Percentiles rank a stretch among this genome's conserved stretches.
Conservation (phyloP, 495 filamentous ascomycete genomes). For the Penicillium steckii region DNA sequence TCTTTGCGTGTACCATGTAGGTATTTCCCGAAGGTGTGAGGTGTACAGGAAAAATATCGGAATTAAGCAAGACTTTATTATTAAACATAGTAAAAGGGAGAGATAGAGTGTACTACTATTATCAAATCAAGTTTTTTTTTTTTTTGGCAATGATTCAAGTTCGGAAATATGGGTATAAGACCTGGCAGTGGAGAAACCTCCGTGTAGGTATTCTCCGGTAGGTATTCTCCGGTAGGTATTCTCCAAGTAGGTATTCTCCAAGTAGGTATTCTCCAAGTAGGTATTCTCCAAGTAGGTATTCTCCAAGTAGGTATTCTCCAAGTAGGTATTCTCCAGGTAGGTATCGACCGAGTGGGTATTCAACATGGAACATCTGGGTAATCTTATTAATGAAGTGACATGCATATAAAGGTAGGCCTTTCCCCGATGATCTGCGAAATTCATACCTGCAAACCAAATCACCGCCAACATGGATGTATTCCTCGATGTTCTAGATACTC, state of each 20-base stretch:
- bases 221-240: slow-evolving; percentile 7
- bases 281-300: neutral
- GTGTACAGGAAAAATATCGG: neutral
- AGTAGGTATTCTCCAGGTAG: neutral
- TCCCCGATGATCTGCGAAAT: neutral
- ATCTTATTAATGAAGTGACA: neutral
- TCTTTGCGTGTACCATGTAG: neutral
- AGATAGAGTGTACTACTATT: neutral
- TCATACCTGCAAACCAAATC: neutral
- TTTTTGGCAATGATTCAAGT: too few relatives aligned
- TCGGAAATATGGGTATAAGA: too few relatives aligned
- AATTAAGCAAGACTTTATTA: too few relatives aligned
- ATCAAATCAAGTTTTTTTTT: too few relatives aligned
- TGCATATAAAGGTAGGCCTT: neutral
- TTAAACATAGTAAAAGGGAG: neutral
- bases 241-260: slow-evolving; percentile 1
- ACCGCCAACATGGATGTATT: slow-evolving; percentile 69
- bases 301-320: slow-evolving; percentile 2
- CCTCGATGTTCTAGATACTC: slow-evolving; percentile 71
- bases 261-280: slow-evolving; percentile 3
- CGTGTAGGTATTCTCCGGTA: slow-evolving; percentile 19
- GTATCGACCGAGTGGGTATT: slow-evolving; percentile 4
- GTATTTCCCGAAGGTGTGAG: neutral
- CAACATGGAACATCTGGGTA: slow-evolving; percentile 3
- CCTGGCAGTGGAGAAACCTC: neutral